Evolutionary conservation across 139 green algal species (phyloP).

Genomic region (Chlorella sp.): DNA sequence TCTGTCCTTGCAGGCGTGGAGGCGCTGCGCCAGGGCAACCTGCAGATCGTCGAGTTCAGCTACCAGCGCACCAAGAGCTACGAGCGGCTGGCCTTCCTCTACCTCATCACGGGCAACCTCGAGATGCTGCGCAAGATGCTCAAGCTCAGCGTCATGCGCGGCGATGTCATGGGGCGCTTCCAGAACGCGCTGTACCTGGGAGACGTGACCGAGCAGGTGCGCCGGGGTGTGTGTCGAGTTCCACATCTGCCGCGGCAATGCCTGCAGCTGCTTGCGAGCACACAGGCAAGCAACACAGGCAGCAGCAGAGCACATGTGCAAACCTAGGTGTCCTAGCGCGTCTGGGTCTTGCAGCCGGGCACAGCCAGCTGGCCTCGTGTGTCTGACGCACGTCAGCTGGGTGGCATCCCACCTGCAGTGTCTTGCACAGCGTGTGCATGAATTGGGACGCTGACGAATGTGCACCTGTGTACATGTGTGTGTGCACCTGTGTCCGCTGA

Average conservation of each 20-base stretch:
- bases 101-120: conserved; percentile 94
- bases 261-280: background rate
- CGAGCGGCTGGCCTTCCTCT: conserved; percentile 98
- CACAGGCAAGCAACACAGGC: too few relatives aligned
- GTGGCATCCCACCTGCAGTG: too few relatives aligned
- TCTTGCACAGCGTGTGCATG: too few relatives aligned
- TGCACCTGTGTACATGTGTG: too few relatives aligned
- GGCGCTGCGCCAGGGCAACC: conserved; percentile 82
- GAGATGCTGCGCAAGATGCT: conserved; percentile 85
- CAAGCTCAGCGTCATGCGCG: conserved; percentile 95
- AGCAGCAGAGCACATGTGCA: too few relatives aligned
- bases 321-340: background rate
- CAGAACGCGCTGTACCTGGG: conserved; percentile 97
- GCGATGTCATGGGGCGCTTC: conserved; percentile 92
- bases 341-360: too few relatives aligned
- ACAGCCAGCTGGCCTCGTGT: too few relatives aligned
- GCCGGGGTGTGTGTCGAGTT: too few relatives aligned
- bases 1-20: conserved; percentile 44
- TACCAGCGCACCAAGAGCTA: conserved; percentile 99
- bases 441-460: too few relatives aligned
- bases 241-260: too few relatives aligned
- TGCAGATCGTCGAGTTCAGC: conserved; percentile 96
- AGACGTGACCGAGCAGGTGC: conserved; percentile 74
- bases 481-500: too few relatives aligned
- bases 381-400: too few relatives aligned